Evolutionary conservation across 148 eudicot species (phyloP).

Genomic region (Rhododendron griersonianum): DNA sequence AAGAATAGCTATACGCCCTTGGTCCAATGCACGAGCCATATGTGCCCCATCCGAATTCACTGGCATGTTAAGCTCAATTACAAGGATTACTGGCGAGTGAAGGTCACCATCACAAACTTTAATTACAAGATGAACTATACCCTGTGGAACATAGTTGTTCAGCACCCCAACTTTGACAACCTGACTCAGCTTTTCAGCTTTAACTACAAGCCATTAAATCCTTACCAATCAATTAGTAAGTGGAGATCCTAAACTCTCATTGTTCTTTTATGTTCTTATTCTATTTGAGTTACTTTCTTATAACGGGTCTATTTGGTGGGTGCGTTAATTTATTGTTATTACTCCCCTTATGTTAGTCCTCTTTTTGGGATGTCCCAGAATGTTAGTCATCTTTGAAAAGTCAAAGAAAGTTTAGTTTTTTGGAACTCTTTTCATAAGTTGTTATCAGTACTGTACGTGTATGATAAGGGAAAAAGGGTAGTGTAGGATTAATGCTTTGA

Average conservation of each 20-base stretch:
- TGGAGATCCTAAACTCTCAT: background rate
- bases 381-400: background rate
- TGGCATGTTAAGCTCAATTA: slow-evolving; percentile 57
- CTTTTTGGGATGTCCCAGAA: background rate
- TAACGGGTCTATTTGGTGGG: background rate
- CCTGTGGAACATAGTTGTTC: slow-evolving; percentile 52
- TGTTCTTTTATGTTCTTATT: background rate
- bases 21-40: slow-evolving; percentile 56
- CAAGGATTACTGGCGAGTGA: slow-evolving; percentile 55
- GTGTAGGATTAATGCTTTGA: background rate
- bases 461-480: background rate
- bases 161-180: slow-evolving; percentile 58
- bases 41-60: slow-evolving; percentile 54
- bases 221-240: slow-evolving; percentile 45
- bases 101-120: slow-evolving; percentile 51
- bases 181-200: slow-evolving; percentile 51
- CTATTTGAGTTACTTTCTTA: background rate
- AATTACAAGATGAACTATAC: slow-evolving; percentile 57
- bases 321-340: background rate
- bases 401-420: background rate
- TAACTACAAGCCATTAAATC: slow-evolving; percentile 49
- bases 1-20: slow-evolving; percentile 35
- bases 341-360: background rate
- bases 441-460: background rate
- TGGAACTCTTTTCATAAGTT: background rate